These are phyloP conservation scores for Podaxis sp. DNA, from an alignment of 768 basidiomycete genomes.

Conservation along the genomic window DNA sequence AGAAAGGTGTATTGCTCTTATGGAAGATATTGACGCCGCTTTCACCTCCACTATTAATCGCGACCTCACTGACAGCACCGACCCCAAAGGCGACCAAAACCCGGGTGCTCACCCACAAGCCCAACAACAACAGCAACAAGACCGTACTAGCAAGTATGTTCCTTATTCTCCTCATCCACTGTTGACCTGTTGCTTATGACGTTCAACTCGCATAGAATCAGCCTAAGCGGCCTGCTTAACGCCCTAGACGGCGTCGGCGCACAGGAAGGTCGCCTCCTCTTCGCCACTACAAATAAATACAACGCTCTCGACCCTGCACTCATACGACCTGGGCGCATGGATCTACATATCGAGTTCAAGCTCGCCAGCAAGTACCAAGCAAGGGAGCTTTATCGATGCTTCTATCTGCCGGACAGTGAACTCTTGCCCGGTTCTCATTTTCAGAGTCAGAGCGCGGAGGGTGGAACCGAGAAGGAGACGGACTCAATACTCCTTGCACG, in stretches of 20 bases:
- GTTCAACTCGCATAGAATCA: conserved; percentile 32
- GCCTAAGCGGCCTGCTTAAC: conserved; percentile 65
- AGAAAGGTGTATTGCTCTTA: conserved; percentile 69
- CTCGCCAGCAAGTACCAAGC: conserved; percentile 70
- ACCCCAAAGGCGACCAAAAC: not conserved
- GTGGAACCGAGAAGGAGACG: conserved; percentile 3
- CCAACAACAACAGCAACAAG: conserved; percentile 13
- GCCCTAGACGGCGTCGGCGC: conserved; percentile 70
- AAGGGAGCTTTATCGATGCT: conserved; percentile 60
- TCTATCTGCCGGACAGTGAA: conserved; percentile 52
- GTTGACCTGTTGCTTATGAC: not conserved
- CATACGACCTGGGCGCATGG: conserved; percentile 77
- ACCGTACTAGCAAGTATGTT: conserved; percentile 6
- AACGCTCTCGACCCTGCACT: conserved; percentile 68
- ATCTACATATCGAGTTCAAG: conserved; percentile 74
- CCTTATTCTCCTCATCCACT: not conserved
- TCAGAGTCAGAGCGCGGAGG: conserved; percentile 4
- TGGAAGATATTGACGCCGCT: conserved; percentile 85
- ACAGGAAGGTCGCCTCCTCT: conserved; percentile 46
- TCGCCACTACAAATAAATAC: conserved; percentile 77
- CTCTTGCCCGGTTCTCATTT: conserved; percentile 22
- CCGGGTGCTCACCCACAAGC: conserved; percentile 15
- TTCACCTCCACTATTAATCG: conserved; percentile 51
- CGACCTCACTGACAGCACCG: conserved; percentile 20
- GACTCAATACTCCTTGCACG: not conserved